A percentile compares a stretch with the other conserved stretches of the same genome.
These are phyloP conservation scores for Hondaea fermentalgiana DNA, from an alignment of 108 stramenopile species.

Conservation along the genomic window DNA sequence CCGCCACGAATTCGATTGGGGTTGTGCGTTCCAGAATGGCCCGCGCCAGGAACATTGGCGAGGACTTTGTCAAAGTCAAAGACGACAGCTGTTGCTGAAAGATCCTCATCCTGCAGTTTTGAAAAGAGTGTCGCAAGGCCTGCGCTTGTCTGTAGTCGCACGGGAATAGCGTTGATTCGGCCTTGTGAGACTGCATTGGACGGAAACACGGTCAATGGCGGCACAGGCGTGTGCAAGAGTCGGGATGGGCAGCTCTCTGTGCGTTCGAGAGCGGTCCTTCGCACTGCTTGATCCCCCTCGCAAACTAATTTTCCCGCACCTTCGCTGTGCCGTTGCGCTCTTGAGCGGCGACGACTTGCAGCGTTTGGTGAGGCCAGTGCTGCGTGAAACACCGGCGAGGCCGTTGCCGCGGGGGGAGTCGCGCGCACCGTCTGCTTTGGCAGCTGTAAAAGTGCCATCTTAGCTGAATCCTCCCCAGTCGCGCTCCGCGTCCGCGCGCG, in stretches of 20 bases:
- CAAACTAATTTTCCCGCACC: not conserved
- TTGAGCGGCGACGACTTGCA: too few relatives aligned
- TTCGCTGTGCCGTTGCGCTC: too few relatives aligned
- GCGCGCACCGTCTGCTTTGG: too few relatives aligned
- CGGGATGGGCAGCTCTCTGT: not conserved
- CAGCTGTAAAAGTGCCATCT: too few relatives aligned
- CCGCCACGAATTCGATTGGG: not conserved
- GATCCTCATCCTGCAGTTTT: not conserved
- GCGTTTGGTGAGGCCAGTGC: too few relatives aligned
- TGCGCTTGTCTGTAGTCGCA: not conserved
- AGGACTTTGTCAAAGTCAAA: constrained; percentile 15
- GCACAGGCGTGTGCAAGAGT: not conserved
- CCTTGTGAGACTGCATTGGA: not conserved
- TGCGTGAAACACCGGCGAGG: too few relatives aligned
- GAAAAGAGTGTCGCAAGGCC: not conserved
- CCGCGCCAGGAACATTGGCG: not conserved
- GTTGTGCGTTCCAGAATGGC: not conserved
- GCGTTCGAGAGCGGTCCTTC: not conserved
- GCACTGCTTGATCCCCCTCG: not conserved
- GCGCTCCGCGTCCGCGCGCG: too few relatives aligned
- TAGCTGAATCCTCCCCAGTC: too few relatives aligned
- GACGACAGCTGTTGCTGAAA: not conserved
- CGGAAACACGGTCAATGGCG: not conserved
- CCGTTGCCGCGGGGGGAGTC: too few relatives aligned
- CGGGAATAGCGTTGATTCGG: not conserved